Conservation (phyloP, 768 basidiomycete genomes). For the Suillus fuscotomentosus region DNA sequence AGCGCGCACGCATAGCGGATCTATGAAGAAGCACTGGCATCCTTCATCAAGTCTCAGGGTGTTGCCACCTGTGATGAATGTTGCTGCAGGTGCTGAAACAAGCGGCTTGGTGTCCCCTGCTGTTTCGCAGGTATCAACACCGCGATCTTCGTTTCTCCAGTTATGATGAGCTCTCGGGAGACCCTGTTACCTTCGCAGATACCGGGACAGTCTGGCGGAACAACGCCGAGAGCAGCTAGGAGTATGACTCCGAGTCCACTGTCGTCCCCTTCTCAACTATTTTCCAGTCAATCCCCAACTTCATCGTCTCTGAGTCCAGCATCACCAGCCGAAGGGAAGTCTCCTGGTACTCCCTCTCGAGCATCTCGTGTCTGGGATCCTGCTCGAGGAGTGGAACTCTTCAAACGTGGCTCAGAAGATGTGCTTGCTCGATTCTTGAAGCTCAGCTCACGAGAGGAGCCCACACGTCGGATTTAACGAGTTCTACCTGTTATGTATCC, state of each 20-base stretch:
- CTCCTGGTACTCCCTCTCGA: conserved; percentile 35
- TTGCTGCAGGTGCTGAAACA: conserved; percentile 3
- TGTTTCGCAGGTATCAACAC: not conserved
- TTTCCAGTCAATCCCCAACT: conserved; percentile 46
- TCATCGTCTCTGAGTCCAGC: conserved; percentile 51
- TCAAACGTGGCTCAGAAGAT: conserved; percentile 86
- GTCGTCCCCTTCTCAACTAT: conserved; percentile 11
- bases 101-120: not conserved
- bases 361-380: conserved; percentile 82
- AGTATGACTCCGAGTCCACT: conserved; percentile 7
- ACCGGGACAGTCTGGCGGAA: conserved; percentile 9
- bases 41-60: conserved; percentile 10
- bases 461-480: conserved; percentile 19
- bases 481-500: not conserved
- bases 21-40: conserved; percentile 20
- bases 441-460: conserved; percentile 71
- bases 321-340: conserved; percentile 44
- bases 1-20: conserved; percentile 19
- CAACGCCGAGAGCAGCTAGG: conserved; percentile 11
- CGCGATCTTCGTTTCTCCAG: not conserved
- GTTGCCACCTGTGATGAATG: conserved; percentile 2
- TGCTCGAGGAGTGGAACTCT: conserved; percentile 77
- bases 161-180: conserved; percentile 15
- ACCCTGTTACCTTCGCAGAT: conserved; percentile 18
- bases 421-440: conserved; percentile 81